A percentile compares a stretch with the other conserved stretches of the same genome.
Conservation (phyloP, 2,329 filamentous ascomycete species). For the Botrytis cinerea region DNA sequence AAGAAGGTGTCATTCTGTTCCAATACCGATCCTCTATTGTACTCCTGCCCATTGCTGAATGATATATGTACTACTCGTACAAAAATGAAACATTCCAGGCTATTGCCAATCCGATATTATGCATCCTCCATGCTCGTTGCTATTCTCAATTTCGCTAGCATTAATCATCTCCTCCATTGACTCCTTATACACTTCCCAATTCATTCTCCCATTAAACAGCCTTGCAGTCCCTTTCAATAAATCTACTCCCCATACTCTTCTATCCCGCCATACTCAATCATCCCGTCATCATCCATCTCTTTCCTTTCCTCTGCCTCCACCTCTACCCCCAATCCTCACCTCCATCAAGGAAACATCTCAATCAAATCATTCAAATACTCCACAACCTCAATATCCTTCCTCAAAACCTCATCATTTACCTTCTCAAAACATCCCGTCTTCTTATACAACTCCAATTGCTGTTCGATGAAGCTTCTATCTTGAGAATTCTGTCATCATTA, state of each 20-base stretch:
- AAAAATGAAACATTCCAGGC: not conserved
- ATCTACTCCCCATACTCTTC: not conserved
- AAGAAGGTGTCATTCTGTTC: not conserved
- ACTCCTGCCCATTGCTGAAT: not conserved
- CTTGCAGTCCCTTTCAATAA: not conserved
- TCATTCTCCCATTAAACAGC: not conserved
- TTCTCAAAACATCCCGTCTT: constrained; percentile 38
- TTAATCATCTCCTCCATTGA: not conserved
- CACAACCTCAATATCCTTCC: constrained; percentile 41
- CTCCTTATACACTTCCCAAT: not conserved
- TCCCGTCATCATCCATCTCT: not conserved
- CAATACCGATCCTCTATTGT: not conserved
- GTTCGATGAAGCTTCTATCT: constrained; percentile 42
- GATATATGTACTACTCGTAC: not conserved
- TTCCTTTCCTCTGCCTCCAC: not conserved
- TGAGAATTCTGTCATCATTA: constrained; percentile 36
- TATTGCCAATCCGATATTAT: not conserved
- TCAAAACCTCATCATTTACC: constrained; percentile 40
- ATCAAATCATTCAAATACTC: constrained; percentile 43
- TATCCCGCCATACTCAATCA: too few relatives aligned
- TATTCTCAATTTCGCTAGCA: not conserved
- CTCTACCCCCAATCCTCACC: not conserved
- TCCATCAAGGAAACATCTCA: constrained; percentile 29
- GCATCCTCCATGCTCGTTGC: not conserved
- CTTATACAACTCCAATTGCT: constrained; percentile 38